phyloP scores from a whole-genome alignment of 495 filamentous ascomycete species.

The Hypomontagnella submonticulosa region DNA sequence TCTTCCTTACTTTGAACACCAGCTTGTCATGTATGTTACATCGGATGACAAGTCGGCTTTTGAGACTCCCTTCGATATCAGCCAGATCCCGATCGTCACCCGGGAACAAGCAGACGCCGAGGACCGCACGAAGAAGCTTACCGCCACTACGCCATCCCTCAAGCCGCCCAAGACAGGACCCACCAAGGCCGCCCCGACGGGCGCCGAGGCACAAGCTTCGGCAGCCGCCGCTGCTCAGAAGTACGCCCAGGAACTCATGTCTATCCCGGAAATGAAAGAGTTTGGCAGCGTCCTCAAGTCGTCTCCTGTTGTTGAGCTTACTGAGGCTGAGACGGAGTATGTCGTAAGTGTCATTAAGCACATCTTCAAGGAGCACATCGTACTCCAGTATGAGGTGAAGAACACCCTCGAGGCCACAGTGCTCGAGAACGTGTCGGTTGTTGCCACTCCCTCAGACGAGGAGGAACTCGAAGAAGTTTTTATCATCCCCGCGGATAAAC shows the following conservation, averaged over 20 bases:
- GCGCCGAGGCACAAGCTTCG: constrained; percentile 76
- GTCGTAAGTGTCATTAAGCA: constrained; percentile 95
- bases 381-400: constrained; percentile 97
- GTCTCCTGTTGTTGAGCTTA: constrained; percentile 85
- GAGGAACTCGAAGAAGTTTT: constrained; percentile 90
- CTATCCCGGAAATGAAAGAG: constrained; percentile 87
- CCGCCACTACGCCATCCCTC: constrained; percentile 89
- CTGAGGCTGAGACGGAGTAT: constrained; percentile 97
- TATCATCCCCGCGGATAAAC: constrained; percentile 86
- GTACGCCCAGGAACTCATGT: constrained; percentile 85
- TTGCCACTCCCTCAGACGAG: constrained; percentile 84
- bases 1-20: constrained; percentile 94
- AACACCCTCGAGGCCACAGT: constrained; percentile 94
- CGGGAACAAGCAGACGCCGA: constrained; percentile 97
- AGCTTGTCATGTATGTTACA: constrained; percentile 97
- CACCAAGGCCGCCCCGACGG: constrained; percentile 75
- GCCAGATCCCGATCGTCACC: constrained; percentile 90
- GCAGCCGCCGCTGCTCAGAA: constrained; percentile 84
- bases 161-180: constrained; percentile 89
- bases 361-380: constrained; percentile 95
- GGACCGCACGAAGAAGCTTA: constrained; percentile 95
- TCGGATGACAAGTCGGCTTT: constrained; percentile 88
- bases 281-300: constrained; percentile 93
- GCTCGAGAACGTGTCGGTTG: constrained; percentile 88
- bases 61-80: constrained; percentile 85